These are phyloP conservation scores for Euphorbia schlechtendalii DNA, from an alignment of 441 rosid genomes.

Conservation along the genomic window DNA sequence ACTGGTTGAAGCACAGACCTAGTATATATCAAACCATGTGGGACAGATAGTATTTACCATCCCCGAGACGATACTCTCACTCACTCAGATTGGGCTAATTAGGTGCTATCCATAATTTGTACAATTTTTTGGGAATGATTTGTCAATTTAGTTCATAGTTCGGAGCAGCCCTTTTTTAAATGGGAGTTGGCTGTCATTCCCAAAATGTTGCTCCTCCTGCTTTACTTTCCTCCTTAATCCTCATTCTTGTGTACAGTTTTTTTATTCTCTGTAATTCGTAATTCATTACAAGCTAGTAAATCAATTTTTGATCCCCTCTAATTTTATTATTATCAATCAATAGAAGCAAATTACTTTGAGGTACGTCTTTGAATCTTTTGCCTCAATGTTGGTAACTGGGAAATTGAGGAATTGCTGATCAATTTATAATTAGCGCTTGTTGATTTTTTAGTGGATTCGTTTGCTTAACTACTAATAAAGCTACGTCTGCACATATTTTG, in stretches of 20 bases:
- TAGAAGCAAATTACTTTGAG: slow-evolving; percentile 10
- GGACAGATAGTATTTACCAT: slow-evolving; percentile 37
- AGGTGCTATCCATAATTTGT: slow-evolving; percentile 12
- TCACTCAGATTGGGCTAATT: slow-evolving; percentile 9
- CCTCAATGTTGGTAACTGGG: neutral
- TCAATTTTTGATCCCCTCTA: slow-evolving; percentile 19
- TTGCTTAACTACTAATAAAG: neutral
- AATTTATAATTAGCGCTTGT: too few relatives aligned
- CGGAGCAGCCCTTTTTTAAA: slow-evolving; percentile 38
- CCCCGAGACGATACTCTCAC: neutral
- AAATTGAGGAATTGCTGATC: neutral
- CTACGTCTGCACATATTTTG: neutral
- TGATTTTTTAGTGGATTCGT: neutral
- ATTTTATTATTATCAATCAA: slow-evolving; percentile 6
- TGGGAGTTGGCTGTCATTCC: slow-evolving; percentile 46
- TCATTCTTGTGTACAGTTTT: slow-evolving; percentile 77
- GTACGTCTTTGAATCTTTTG: neutral
- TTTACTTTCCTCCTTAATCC: slow-evolving; percentile 21
- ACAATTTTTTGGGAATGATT: slow-evolving; percentile 40
- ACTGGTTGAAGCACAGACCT: slow-evolving; percentile 88
- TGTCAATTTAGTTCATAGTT: slow-evolving; percentile 15
- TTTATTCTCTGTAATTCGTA: slow-evolving; percentile 28
- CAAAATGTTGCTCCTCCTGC: slow-evolving; percentile 19
- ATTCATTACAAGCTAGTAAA: slow-evolving; percentile 36
- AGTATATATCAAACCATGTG: slow-evolving; percentile 62